A percentile compares a stretch with the other conserved stretches of the same genome.
These are phyloP conservation scores for Toxicodendron radicans DNA, from an alignment of 345 rosid species.

Conservation along the genomic window DNA sequence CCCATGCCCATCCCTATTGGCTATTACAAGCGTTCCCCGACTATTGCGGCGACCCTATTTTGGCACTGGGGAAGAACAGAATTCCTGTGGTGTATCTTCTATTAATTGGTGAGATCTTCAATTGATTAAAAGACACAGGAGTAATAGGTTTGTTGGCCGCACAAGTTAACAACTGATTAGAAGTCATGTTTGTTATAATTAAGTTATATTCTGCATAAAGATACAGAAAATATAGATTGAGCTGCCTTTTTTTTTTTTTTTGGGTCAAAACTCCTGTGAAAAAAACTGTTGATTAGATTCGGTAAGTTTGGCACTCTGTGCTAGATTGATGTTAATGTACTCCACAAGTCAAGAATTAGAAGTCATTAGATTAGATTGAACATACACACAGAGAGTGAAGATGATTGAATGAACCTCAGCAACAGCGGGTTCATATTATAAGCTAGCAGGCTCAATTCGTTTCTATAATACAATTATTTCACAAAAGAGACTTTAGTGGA, in stretches of 20 bases:
- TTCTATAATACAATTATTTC: conserved; percentile 6
- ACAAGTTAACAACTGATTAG: no score
- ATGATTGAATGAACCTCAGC: conserved; percentile 5
- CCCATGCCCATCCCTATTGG: no score
- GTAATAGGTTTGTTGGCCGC: no score
- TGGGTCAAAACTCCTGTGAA: no score
- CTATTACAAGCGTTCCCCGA: no score
- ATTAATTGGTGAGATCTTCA: no score
- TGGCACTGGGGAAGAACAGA: no score
- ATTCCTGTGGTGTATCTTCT: no score
- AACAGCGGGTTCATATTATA: not conserved
- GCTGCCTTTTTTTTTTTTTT: no score
- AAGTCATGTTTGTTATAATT: not conserved
- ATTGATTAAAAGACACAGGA: no score
- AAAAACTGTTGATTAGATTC: not conserved
- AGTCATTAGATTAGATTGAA: not conserved
- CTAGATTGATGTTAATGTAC: no score
- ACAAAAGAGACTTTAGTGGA: not conserved
- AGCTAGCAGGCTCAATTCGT: not conserved
- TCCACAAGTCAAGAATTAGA: not conserved
- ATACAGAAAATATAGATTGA: not conserved
- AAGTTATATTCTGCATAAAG: not conserved
- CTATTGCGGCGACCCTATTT: no score
- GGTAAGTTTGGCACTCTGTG: not conserved
- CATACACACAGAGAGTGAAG: not conserved